Conservation (phyloP, 345 rosid species). For the Microthlaspi erraticum region DNA sequence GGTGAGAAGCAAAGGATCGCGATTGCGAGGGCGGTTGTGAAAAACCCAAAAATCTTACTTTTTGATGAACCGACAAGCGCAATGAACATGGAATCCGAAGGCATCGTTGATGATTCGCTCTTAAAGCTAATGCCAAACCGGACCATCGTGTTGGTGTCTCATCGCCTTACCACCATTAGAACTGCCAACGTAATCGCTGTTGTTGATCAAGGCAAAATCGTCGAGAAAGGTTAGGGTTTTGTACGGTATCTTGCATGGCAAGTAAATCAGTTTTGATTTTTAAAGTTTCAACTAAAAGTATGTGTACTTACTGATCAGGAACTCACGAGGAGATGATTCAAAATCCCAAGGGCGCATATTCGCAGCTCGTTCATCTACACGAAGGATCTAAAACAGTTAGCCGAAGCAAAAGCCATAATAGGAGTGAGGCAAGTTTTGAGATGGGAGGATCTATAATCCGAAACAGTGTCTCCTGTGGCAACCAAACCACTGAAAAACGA, state of each 20-base stretch:
- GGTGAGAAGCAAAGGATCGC: conserved; percentile 95
- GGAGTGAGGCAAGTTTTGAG: conserved; percentile 29
- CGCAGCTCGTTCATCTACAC: conserved; percentile 78
- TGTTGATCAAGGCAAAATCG: conserved; percentile 71
- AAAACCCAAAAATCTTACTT: conserved; percentile 75
- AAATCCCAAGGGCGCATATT: conserved; percentile 74
- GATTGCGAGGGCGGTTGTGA: conserved; percentile 71
- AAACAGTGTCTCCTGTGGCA: conserved; percentile 31
- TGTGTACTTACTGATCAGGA: too few relatives aligned
- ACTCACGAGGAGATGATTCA: conserved; percentile 65
- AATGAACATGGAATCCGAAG: conserved; percentile 57
- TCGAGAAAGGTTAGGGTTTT: conserved; percentile 68
- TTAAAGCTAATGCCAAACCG: conserved; percentile 64
- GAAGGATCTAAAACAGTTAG: conserved; percentile 60
- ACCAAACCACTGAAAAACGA: conserved; percentile 36
- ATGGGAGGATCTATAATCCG: conserved; percentile 32
- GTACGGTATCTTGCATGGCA: neutral
- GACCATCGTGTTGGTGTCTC: conserved; percentile 88
- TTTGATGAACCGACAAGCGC: conserved; percentile 88
- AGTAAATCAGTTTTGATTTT: neutral
- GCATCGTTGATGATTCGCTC: conserved; percentile 65
- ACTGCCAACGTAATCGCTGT: conserved; percentile 77
- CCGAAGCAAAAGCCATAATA: conserved; percentile 38
- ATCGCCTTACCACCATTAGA: conserved; percentile 79
- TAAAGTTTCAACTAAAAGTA: too few relatives aligned